Evolutionary conservation across 441 rosid species (phyloP).

Genomic region (Euphorbia corollata): DNA sequence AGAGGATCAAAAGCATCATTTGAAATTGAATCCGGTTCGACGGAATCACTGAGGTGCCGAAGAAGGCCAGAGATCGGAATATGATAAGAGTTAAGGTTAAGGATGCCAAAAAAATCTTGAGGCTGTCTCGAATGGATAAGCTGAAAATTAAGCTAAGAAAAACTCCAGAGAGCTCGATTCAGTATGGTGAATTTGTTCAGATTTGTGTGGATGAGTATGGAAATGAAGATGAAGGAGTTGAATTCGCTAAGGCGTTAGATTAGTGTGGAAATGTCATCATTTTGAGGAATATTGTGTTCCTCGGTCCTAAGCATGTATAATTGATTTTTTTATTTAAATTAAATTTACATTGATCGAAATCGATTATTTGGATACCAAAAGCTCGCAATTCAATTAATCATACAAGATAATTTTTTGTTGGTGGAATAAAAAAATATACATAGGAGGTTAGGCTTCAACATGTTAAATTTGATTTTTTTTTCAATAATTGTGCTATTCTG

Average conservation of each 20-base stretch:
- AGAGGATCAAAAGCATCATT: constrained; percentile 33
- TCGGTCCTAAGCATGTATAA: constrained; percentile 68
- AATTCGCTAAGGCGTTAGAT: constrained; percentile 54
- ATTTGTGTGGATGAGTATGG: constrained; percentile 54
- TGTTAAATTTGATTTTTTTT: neutral
- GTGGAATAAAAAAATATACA: neutral
- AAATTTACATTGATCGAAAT: too few relatives aligned
- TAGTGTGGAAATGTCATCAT: constrained; percentile 70
- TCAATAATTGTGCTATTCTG: neutral
- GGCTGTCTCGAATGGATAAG: constrained; percentile 53
- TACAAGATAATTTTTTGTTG: too few relatives aligned
- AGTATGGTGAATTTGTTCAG: constrained; percentile 46
- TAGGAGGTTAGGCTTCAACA: neutral
- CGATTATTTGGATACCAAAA: too few relatives aligned
- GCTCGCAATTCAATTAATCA: too few relatives aligned
- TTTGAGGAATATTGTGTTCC: constrained; percentile 54
- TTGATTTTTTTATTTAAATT: neutral
- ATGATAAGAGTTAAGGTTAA: constrained; percentile 27
- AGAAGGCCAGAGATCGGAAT: neutral
- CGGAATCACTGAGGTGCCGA: constrained; percentile 25
- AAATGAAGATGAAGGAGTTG: constrained; percentile 46
- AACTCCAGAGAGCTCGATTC: constrained; percentile 43
- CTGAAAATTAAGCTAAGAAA: constrained; percentile 54
- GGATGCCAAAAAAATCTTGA: constrained; percentile 61
- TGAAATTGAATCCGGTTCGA: constrained; percentile 33